Evolutionary conservation across 192 early-diverging fungal genomes (phyloP).

Genomic region (Backusella circina): DNA sequence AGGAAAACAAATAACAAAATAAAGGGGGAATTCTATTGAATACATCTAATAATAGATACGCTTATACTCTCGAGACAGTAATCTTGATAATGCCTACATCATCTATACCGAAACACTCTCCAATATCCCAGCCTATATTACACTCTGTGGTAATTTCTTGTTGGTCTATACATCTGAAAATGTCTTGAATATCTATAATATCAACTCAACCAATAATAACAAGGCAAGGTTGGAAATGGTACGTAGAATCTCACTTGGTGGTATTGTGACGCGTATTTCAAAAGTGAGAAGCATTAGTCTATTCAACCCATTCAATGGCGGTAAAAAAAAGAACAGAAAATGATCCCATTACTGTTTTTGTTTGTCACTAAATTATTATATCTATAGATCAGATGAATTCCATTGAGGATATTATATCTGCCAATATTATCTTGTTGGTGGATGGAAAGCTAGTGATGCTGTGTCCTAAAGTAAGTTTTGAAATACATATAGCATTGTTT

Average conservation of each 20-base stretch:
- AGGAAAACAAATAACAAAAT: neutral
- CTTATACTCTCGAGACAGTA: constrained; percentile 68
- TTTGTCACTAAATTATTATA: neutral
- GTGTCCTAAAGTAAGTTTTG: constrained; percentile 49
- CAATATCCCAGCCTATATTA: constrained; percentile 48
- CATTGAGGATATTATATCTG: constrained; percentile 39
- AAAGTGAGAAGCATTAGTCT: constrained; percentile 50
- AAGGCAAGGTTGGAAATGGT: constrained; percentile 35
- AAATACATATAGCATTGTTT: too few species aligned
- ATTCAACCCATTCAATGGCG: constrained; percentile 32
- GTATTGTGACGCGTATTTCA: constrained; percentile 43
- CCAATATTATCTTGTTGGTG: constrained; percentile 62
- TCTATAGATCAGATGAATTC: constrained; percentile 29
- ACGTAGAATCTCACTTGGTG: constrained; percentile 50
- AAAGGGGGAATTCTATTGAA: too few species aligned
- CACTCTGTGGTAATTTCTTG: constrained; percentile 48
- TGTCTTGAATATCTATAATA: constrained; percentile 50
- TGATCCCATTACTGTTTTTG: neutral
- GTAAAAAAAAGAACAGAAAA: constrained; percentile 7
- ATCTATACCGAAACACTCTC: constrained; percentile 52
- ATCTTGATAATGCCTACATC: constrained; percentile 63
- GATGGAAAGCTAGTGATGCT: constrained; percentile 66
- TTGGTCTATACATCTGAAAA: constrained; percentile 59
- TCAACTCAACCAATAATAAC: constrained; percentile 19
- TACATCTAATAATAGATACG: too few species aligned